Conservation (phyloP, 2,329 filamentous ascomycete species). For the Alternaria sp. region DNA sequence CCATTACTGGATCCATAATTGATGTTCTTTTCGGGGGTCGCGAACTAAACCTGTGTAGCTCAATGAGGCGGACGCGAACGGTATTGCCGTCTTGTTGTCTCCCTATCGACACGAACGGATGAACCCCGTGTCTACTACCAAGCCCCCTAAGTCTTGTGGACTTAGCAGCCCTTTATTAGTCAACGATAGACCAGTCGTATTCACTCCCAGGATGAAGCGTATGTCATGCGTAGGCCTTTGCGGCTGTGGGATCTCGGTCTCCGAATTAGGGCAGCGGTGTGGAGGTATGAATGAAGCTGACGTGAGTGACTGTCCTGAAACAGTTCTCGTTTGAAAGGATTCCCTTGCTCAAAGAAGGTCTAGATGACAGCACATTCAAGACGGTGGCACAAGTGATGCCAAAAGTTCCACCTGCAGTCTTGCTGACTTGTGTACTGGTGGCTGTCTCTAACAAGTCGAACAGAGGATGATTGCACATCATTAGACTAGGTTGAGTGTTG, state of each 20-base stretch:
- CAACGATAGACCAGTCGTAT: background rate
- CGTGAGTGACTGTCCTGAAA: background rate
- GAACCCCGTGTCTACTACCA: background rate
- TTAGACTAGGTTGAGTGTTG: background rate
- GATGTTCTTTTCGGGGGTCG: background rate
- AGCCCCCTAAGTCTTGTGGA: background rate
- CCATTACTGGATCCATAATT: background rate
- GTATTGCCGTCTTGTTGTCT: background rate
- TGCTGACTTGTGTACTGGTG: background rate
- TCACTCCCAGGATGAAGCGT: background rate
- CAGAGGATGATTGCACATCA: background rate
- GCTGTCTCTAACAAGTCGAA: background rate
- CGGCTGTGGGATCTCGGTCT: background rate
- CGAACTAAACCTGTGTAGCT: background rate
- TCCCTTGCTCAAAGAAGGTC: background rate
- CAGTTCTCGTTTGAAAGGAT: background rate
- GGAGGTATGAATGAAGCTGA: slow-evolving; percentile 3
- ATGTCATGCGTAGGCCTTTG: background rate
- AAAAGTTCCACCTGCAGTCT: background rate
- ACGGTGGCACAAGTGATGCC: background rate
- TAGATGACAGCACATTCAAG: background rate
- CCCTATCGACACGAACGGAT: background rate
- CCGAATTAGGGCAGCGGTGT: background rate
- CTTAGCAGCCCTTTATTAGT: background rate
- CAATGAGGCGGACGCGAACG: background rate